Evolutionary conservation across 192 early-diverging fungal species (phyloP).

Genomic region (Geranomyces variabilis): DNA sequence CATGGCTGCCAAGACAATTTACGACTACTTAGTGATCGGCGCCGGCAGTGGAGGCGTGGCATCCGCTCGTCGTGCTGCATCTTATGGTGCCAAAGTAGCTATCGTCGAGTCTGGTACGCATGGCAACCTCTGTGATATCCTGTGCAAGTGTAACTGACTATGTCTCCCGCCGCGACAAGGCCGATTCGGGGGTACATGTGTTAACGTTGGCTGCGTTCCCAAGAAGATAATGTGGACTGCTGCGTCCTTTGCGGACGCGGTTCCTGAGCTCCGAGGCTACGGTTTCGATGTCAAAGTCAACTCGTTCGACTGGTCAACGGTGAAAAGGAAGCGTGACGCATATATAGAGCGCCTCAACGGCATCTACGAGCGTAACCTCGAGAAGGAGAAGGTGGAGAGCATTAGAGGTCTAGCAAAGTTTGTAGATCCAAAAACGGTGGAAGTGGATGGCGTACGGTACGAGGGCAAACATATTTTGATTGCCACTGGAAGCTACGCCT

Average conservation of each 20-base stretch:
- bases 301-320: constrained; percentile 74
- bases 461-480: constrained; percentile 83
- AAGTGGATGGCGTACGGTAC: constrained; percentile 55
- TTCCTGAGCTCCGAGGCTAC: constrained; percentile 88
- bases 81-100: constrained; percentile 88
- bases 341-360: constrained; percentile 96
- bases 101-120: constrained; percentile 71
- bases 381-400: constrained; percentile 82
- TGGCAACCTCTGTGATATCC: background rate
- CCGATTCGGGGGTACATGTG: constrained; percentile 75
- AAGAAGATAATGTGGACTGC: constrained; percentile 93
- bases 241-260: constrained; percentile 81
- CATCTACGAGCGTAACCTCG: constrained; percentile 92
- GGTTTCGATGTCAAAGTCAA: constrained; percentile 72
- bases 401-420: constrained; percentile 87
- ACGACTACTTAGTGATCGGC: constrained; percentile 95
- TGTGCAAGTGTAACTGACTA: background rate
- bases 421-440: constrained; percentile 71
- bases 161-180: constrained; percentile 24
- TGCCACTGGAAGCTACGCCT: constrained; percentile 70
- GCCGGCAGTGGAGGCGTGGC: constrained; percentile 90
- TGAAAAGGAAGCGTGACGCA: constrained; percentile 93
- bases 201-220: constrained; percentile 82
- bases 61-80: constrained; percentile 88
- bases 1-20: constrained; percentile 44